Conservation (phyloP, 139 green algal species). For the Chlamydomonas incerta region DNA sequence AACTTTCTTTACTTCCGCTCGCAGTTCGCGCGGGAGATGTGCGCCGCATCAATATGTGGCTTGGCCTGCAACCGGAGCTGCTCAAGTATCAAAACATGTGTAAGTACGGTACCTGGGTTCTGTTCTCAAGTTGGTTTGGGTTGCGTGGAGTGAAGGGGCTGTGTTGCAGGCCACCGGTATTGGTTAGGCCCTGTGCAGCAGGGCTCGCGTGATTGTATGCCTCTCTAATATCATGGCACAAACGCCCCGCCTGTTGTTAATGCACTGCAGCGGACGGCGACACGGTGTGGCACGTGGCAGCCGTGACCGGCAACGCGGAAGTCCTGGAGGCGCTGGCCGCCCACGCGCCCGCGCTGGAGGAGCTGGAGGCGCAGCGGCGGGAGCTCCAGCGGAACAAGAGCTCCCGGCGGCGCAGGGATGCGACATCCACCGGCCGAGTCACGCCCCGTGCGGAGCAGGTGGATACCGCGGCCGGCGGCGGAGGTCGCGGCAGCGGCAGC, state of each 20-base stretch:
- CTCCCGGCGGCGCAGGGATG: no score
- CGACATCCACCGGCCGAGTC: no score
- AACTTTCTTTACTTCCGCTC: no score
- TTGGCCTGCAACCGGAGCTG: constrained; percentile 3
- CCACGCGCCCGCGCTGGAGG: background rate
- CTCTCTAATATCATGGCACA: no score
- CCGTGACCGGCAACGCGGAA: background rate
- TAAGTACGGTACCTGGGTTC: no score
- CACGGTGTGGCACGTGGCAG: constrained; percentile 24
- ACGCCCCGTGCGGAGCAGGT: background rate
- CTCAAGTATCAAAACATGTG: constrained; percentile 5
- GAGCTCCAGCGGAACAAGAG: no score
- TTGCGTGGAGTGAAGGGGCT: no score
- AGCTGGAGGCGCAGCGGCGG: background rate
- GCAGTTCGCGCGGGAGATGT: constrained; percentile 8
- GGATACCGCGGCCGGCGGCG: no score
- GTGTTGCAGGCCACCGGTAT: no score
- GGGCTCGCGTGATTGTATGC: background rate
- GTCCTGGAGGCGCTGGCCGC: constrained; percentile 15
- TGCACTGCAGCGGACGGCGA: background rate
- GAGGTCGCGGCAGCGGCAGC: no score
- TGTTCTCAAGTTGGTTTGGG: no score
- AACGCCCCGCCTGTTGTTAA: no score
- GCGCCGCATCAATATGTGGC: background rate
- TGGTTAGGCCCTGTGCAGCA: background rate